Conservation (phyloP, 225 moss, liverwort and hornwort species). For the Sphagnum tenellum region DNA sequence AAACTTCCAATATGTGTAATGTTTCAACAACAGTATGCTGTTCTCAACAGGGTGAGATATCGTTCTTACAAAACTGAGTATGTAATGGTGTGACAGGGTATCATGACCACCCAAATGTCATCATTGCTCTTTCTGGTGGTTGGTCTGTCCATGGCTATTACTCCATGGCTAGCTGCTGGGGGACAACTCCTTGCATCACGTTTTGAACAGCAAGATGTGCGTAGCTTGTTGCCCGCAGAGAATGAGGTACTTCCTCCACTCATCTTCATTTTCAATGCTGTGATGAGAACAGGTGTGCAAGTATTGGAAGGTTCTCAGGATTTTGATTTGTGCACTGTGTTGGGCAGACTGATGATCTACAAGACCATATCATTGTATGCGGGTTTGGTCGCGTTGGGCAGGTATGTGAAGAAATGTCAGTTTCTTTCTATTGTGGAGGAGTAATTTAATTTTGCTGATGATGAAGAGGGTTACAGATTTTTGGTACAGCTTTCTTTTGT, state of each 20-base stretch:
- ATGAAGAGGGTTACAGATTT: background rate
- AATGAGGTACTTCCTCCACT: slow-evolving; percentile 56
- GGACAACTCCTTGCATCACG: slow-evolving; percentile 88
- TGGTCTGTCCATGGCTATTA: slow-evolving; percentile 96
- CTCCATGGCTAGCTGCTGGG: slow-evolving; percentile 98
- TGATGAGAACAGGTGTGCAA: too few relatives aligned
- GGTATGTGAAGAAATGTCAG: slow-evolving; percentile 23
- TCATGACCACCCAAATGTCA: slow-evolving; percentile 75
- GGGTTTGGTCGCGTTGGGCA: slow-evolving; percentile 99
- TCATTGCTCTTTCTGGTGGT: slow-evolving; percentile 91
- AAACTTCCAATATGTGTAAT: background rate
- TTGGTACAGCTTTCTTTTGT: background rate
- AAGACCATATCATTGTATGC: slow-evolving; percentile 89
- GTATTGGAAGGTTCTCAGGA: too few relatives aligned
- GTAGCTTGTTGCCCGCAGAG: slow-evolving; percentile 83
- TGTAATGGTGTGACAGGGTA: slow-evolving; percentile 42
- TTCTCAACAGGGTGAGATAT: background rate
- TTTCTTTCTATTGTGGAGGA: background rate
- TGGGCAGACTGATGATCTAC: slow-evolving; percentile 95
- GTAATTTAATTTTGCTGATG: background rate
- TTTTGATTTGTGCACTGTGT: background rate
- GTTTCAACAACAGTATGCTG: slow-evolving; percentile 3
- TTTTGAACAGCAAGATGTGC: slow-evolving; percentile 98
- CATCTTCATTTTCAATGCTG: background rate
- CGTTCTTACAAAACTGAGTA: background rate